Evolutionary conservation across 805 yeast genomes (phyloP), one percentile per base, ranked within the genome.

Genomic region (Candida sithepensis): DNA sequence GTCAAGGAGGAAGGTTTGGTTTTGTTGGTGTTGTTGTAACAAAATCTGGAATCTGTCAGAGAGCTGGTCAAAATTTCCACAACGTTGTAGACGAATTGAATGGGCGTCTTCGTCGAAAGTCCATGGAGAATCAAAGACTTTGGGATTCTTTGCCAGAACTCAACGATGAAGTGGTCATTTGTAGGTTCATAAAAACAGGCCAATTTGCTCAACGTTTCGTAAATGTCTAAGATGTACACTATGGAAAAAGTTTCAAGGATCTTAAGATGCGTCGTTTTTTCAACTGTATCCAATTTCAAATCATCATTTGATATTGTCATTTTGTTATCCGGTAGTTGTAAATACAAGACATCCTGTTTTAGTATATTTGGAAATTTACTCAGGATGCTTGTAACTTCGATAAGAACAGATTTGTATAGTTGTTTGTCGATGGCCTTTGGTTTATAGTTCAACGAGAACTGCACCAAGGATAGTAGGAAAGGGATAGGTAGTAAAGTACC

Each of bases 391-490:
- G 61, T 54, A 4, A 58, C 54, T 42, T 66, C 61, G 2, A 51
- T 52, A 9, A 70, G 56, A 2, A 64, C 46, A 36, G 58, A 58
- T 43, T 57, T 70, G 54, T 70, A 66, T 21, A 74, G 67, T 13
- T 60, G 56, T 33, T 57, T 63, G 19, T 67, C 69, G 1, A 83
- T 71, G 0, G 92, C 90, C 47, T 78, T 76, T 1, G 87, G 83
- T 57, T 87, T 70, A 63, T 81, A 87, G 19, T 64, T 71, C 5
- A 84, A 61, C 1, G 80, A 58, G 44, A 78, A 77, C 54, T 80
- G 80, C 34, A 85, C 66, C 36, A 86, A 55, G 0, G 85, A 71
- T 2, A 84, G 58, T 13, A 86, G 52, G 58, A 81, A 84, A 1
- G 94, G 94, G 3, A 82, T 68, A 0, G 82, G 62, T 1, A 75